A percentile compares a stretch with the other conserved stretches of the same genome.
Conservation (phyloP, 1,284 basidiomycete genomes). For the Takashimella tepidaria region DNA sequence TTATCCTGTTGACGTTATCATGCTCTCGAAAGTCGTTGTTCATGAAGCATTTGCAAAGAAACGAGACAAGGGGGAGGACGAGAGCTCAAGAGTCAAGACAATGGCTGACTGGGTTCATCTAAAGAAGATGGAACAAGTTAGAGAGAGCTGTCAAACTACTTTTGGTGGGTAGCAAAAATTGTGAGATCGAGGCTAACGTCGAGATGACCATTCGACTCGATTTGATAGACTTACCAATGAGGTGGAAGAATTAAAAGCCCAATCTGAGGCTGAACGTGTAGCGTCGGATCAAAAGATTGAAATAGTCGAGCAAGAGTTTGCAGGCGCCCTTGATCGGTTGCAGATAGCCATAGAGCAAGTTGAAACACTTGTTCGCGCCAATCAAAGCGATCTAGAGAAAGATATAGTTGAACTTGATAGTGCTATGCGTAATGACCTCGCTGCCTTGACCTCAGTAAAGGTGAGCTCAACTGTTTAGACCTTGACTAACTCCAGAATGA, state of each 20-base stretch:
- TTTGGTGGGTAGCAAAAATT: conserved; percentile 24
- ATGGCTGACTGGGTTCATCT: conserved; percentile 42
- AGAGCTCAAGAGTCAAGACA: conserved; percentile 30
- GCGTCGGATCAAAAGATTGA: conserved; percentile 57
- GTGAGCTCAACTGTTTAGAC: conserved; percentile 18
- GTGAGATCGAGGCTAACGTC: background rate
- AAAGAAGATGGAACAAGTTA: conserved; percentile 44
- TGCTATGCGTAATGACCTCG: conserved; percentile 42
- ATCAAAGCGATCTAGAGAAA: conserved; percentile 11
- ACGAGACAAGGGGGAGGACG: conserved; percentile 25
- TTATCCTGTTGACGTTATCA: conserved; percentile 35
- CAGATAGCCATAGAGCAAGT: conserved; percentile 34
- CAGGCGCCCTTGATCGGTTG: conserved; percentile 28
- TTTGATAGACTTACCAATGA: conserved; percentile 29
- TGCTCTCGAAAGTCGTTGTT: conserved; percentile 36
- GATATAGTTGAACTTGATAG: conserved; percentile 37
- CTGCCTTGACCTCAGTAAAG: conserved; percentile 39
- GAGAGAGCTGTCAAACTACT: conserved; percentile 31
- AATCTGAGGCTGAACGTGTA: conserved; percentile 65
- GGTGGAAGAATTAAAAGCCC: conserved; percentile 58
- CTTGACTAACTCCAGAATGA: conserved; percentile 56
- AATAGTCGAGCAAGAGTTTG: conserved; percentile 49
- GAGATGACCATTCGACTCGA: conserved; percentile 32
- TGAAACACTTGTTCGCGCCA: conserved; percentile 20
- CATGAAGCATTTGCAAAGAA: conserved; percentile 34